Conservation (phyloP, 805 yeast species). For the Candida taoyuanica region DNA sequence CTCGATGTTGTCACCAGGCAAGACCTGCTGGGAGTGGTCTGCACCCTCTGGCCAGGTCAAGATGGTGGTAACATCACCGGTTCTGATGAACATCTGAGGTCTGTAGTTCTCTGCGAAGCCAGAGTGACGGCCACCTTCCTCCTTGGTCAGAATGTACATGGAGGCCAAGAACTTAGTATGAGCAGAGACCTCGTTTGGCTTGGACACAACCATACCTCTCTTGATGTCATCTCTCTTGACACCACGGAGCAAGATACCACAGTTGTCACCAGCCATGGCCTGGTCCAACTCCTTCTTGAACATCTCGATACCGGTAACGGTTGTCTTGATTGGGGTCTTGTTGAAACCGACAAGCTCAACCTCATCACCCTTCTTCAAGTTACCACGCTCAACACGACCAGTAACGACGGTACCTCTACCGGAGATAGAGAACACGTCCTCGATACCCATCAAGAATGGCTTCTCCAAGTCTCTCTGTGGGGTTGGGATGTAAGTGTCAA, state of each 20-base stretch:
- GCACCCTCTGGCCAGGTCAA: constrained; percentile 83
- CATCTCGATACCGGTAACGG: constrained; percentile 98
- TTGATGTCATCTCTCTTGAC: constrained; percentile 93
- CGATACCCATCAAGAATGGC: constrained; percentile 95
- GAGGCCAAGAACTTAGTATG: constrained; percentile 94
- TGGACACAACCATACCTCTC: constrained; percentile 97
- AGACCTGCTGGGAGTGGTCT: constrained; percentile 85
- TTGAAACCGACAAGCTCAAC: constrained; percentile 93
- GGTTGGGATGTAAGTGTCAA: constrained; percentile 93
- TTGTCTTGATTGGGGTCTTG: constrained; percentile 83
- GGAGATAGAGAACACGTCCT: constrained; percentile 94
- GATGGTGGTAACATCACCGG: constrained; percentile 90
- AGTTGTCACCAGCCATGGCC: constrained; percentile 99
- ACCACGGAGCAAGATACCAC: constrained; percentile 97
- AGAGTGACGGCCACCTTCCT: constrained; percentile 99
- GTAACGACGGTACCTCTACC: constrained; percentile 99
- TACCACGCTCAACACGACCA: constrained; percentile 98
- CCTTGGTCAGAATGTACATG: constrained; percentile 85
- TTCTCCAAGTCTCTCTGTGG: constrained; percentile 94
- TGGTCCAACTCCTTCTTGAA: constrained; percentile 97
- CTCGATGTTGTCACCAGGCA: constrained; percentile 98
- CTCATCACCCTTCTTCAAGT: constrained; percentile 97
- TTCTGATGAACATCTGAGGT: constrained; percentile 96
- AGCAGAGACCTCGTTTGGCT: constrained; percentile 87
- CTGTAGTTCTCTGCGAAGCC: constrained; percentile 96